phyloP scores from a whole-genome alignment of 2,329 filamentous ascomycete genomes.

The Verticillium nonalfalfae region DNA sequence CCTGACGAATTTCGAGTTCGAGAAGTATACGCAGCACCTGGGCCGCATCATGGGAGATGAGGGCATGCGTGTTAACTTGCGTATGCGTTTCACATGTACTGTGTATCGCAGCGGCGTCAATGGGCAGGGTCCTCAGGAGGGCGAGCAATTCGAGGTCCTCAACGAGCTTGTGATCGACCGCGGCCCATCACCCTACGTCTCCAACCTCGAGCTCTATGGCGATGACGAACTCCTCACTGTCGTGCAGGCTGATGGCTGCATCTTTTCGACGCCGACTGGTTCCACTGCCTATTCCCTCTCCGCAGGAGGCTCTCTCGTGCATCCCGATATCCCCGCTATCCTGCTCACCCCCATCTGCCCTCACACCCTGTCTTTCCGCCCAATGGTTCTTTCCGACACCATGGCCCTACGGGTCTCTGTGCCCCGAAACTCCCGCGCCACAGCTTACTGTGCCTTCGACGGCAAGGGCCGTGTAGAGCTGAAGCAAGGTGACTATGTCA shows the following conservation, averaged over 20 bases:
- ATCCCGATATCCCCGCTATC: constrained; percentile 94
- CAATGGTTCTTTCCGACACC: constrained; percentile 95
- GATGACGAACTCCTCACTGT: constrained; percentile 93
- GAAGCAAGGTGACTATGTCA: constrained; percentile 89
- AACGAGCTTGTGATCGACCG: constrained; percentile 98
- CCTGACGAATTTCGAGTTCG: constrained; percentile 81
- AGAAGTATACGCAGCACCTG: constrained; percentile 80
- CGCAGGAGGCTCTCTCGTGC: constrained; percentile 89
- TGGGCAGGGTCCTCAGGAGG: constrained; percentile 69
- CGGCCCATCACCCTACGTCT: constrained; percentile 93
- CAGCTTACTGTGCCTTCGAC: constrained; percentile 95
- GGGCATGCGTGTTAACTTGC: constrained; percentile 94
- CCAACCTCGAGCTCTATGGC: constrained; percentile 91
- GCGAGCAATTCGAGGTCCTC: constrained; percentile 94
- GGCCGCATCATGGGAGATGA: constrained; percentile 87
- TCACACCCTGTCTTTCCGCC: constrained; percentile 92
- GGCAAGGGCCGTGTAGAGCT: constrained; percentile 94
- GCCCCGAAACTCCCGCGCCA: constrained; percentile 77
- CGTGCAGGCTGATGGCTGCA: constrained; percentile 94
- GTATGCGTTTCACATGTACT: constrained; percentile 98
- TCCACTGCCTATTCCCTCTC: constrained; percentile 95
- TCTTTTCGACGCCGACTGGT: constrained; percentile 93
- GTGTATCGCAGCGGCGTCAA: constrained; percentile 69
- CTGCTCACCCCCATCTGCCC: constrained; percentile 96
- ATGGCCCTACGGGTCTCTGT: constrained; percentile 87